phyloP scores from a whole-genome alignment of 305 asterid genomes.

The Solanum hybrid region DNA sequence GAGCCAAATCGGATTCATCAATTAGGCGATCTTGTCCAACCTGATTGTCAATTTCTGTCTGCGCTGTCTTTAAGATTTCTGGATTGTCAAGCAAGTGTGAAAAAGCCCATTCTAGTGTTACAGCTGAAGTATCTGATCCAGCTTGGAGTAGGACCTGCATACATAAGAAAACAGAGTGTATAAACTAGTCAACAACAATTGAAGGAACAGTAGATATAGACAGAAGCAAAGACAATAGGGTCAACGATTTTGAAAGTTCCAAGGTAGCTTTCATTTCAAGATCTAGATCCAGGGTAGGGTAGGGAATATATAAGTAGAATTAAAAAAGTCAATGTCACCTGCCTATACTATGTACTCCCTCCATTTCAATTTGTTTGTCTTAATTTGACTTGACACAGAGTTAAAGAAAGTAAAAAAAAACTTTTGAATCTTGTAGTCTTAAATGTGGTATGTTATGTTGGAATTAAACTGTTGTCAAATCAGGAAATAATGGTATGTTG shows the following conservation, averaged over 20 bases:
- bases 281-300: neutral
- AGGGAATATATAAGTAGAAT: neutral
- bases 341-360: neutral
- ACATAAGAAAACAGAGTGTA: neutral
- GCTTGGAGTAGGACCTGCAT: conserved; percentile 13
- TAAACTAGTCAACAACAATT: neutral
- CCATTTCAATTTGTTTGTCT: neutral
- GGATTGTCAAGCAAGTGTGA: conserved; percentile 34
- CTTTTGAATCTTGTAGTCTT: neutral
- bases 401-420: neutral
- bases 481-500: neutral
- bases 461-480: neutral
- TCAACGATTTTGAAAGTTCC: neutral
- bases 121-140: conserved; percentile 35
- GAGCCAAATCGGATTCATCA: conserved; percentile 26
- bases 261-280: neutral
- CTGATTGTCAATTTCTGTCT: conserved; percentile 25
- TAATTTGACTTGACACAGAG: neutral
- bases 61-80: conserved; percentile 16
- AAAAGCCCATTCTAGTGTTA: conserved; percentile 36
- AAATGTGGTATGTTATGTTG: neutral
- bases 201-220: neutral
- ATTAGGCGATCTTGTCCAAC: conserved; percentile 22
- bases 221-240: neutral
- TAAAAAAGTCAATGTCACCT: neutral